Evolutionary conservation across 306 rosid genomes (phyloP).

Genomic region (Echinosophora koreensis): DNA sequence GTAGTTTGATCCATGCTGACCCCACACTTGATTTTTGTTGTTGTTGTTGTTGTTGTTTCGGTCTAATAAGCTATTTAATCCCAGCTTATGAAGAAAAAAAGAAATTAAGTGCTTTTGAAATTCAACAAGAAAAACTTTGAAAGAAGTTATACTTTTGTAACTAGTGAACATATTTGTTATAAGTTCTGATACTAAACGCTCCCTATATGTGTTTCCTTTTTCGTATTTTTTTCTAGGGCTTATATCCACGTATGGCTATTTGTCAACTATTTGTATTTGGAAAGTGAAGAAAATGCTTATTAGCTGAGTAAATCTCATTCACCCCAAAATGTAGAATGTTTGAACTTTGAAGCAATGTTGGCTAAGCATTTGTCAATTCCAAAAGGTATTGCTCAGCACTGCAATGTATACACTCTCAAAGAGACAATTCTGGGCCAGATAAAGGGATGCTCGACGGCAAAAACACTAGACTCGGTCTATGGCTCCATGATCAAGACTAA

Average conservation of each 20-base stretch:
- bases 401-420: conserved; percentile 37
- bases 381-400: conserved; percentile 11
- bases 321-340: neutral
- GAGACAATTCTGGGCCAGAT: conserved; percentile 49
- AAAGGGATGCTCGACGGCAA: conserved; percentile 50
- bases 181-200: neutral
- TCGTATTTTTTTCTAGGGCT: conserved; percentile 8
- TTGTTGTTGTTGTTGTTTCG: no score
- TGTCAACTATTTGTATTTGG: neutral
- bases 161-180: neutral
- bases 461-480: conserved; percentile 59
- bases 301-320: neutral
- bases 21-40: no score
- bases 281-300: neutral
- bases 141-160: neutral
- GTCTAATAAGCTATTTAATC: no score
- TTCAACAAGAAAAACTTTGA: no score
- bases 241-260: neutral
- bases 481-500: conserved; percentile 69
- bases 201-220: neutral
- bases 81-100: no score
- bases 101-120: no score
- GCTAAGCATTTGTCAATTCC: conserved; percentile 1
- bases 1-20: no score
- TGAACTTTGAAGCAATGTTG: conserved; percentile 26